A percentile compares a stretch with the other conserved stretches of the same genome.
These are phyloP conservation scores for Diaporthe ilicicola DNA, from an alignment of 2,329 filamentous ascomycete species.

Conservation along the genomic window DNA sequence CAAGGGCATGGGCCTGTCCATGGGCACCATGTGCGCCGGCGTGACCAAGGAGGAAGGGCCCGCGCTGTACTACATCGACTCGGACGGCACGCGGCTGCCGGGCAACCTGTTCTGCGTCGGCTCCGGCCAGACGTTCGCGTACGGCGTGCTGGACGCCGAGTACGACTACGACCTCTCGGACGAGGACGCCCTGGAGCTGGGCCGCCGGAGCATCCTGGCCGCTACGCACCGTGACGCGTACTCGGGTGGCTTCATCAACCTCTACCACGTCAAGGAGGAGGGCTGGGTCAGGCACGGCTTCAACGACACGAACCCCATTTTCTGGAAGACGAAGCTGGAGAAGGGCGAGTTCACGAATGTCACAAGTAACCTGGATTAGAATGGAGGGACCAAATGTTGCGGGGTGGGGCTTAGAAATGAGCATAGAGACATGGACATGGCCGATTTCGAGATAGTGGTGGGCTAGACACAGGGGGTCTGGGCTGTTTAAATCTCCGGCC, in stretches of 20 bases:
- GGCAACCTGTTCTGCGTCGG: conserved; percentile 99
- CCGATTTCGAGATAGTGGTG: not conserved
- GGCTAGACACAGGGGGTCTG: not conserved
- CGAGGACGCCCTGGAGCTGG: conserved; percentile 90
- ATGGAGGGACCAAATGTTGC: not conserved
- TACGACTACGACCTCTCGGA: conserved; percentile 89
- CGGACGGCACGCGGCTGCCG: conserved; percentile 88
- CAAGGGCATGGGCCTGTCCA: conserved; percentile 98
- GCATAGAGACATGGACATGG: conserved; percentile 4
- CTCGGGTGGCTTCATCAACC: conserved; percentile 97
- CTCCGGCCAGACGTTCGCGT: conserved; percentile 97
- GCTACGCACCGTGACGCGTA: conserved; percentile 98
- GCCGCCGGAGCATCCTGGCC: conserved; percentile 90
- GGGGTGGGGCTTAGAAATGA: not conserved
- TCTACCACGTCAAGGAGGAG: conserved; percentile 99
- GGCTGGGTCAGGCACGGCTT: conserved; percentile 99
- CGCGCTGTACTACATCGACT: conserved; percentile 98
- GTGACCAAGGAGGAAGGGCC: conserved; percentile 96
- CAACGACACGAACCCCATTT: conserved; percentile 97
- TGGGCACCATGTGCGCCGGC: conserved; percentile 99
- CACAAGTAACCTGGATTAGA: conserved; percentile 75
- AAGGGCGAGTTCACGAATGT: conserved; percentile 99
- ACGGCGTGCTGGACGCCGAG: conserved; percentile 95
- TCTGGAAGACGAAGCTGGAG: conserved; percentile 99
- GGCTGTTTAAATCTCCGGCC: not conserved